These are phyloP conservation scores for Dactylellina parvicollis DNA, from an alignment of 2,329 filamentous ascomycete genomes.

Conservation along the genomic window DNA sequence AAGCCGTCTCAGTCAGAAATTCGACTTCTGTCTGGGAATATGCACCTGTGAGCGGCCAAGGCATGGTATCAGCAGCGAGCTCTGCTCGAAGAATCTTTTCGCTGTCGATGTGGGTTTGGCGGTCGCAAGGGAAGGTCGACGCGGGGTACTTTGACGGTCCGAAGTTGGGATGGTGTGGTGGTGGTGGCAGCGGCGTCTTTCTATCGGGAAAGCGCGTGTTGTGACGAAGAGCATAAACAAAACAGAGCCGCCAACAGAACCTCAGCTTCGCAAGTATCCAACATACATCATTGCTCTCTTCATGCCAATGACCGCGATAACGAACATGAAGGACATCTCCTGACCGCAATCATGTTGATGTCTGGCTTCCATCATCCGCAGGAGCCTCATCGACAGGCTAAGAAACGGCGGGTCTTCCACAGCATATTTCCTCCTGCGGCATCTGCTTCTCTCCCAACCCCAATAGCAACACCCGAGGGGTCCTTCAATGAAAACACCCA, in stretches of 20 bases:
- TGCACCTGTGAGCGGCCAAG: neutral
- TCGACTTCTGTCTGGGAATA: neutral
- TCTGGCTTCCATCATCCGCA: conserved; percentile 48
- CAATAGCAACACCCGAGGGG: conserved; percentile 51
- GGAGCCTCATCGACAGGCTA: conserved; percentile 50
- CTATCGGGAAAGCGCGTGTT: too few species aligned
- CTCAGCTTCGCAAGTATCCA: too few species aligned
- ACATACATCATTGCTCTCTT: neutral
- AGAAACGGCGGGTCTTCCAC: conserved; percentile 56
- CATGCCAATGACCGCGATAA: conserved; percentile 26
- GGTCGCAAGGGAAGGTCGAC: too few species aligned
- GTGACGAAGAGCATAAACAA: too few species aligned
- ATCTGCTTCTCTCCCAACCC: conserved; percentile 56
- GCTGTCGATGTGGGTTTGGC: neutral
- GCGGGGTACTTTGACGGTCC: too few species aligned
- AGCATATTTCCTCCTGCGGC: conserved; percentile 57
- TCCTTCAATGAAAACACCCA: conserved; percentile 55
- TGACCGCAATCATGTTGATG: conserved; percentile 44
- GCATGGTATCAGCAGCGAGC: neutral
- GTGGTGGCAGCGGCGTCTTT: too few species aligned
- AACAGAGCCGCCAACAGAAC: too few species aligned
- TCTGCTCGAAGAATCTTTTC: neutral
- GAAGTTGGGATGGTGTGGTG: too few species aligned
- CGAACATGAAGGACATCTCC: neutral
- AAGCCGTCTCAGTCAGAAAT: conserved; percentile 27